Base-by-base conservation (phyloP, 2,329 filamentous ascomycete species). In the Cercospora nicotianae region DNA sequence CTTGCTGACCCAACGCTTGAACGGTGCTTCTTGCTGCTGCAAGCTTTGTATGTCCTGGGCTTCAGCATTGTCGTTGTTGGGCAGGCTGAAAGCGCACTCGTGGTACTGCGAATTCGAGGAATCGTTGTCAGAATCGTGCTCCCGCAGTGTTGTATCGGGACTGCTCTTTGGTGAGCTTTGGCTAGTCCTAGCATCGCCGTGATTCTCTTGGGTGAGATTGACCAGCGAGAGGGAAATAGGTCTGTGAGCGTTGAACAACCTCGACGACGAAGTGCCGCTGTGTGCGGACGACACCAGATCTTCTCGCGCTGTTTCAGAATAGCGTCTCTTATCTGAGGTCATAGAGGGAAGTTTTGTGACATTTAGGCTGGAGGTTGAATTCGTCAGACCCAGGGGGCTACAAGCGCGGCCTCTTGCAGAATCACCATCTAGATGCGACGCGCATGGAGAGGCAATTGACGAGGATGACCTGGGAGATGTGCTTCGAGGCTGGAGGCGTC, bases 1-100 rank as follows among this genome's bases (percentile, higher is more conserved):
- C 4, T 86, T 90, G 70, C 83, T 90, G 79, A 94, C 87, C 91
- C 91, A 94, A 77, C 87, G 89, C 57, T 87, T 85, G 74, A 94
- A 93, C 2, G 55, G 55, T 28, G 28, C 55, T 12, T n/a, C 26
- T 58, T 58, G 48, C 48, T 53, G 48, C 48, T 26, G 48, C 48
- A 53, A 23, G 12, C 18, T 9, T 53, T 13, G 48, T 3, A 53
- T 13, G 23, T 53, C 48, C 48, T 16, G 48, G 13, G 48, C 23
- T 26, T 53, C 48, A 28, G 48, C 48, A 53, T 23, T 8, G 10
- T 53, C 12, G 5, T 8, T 53, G 48, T 2, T 53, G 0, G 48
- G 48, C 20, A 53, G 48, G 48, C 48, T 8, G 12, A 23, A 13
- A 23, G 48, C 23, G 23, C 48, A n/a, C 9, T 53, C 48, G 48